Evolutionary conservation across 1,284 basidiomycete genomes (phyloP).

Genomic region (Sparassis latifolia): DNA sequence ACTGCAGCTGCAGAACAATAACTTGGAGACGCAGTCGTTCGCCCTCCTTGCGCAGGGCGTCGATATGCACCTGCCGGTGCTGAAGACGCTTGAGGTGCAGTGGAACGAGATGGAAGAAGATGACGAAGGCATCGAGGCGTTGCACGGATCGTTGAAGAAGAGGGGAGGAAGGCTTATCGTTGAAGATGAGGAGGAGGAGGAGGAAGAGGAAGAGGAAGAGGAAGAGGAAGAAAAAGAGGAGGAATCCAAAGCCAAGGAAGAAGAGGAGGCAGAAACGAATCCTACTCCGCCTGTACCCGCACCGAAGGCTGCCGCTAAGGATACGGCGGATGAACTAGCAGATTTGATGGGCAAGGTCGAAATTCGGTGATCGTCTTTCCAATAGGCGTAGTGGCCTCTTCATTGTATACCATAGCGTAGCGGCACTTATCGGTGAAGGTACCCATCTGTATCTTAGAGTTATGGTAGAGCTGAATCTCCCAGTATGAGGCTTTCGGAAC

Average conservation of each 20-base stretch:
- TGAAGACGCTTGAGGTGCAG: constrained; percentile 76
- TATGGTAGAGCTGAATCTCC: too few relatives aligned
- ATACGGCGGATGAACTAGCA: constrained; percentile 49
- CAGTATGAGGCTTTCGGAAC: too few relatives aligned
- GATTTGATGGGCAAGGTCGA: constrained; percentile 52
- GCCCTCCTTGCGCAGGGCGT: constrained; percentile 65
- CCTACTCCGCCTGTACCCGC: too few relatives aligned
- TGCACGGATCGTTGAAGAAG: constrained; percentile 60
- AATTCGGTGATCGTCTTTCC: constrained; percentile 28
- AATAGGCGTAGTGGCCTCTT: too few relatives aligned
- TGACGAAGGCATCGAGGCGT: constrained; percentile 55
- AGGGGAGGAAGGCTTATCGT: constrained; percentile 59
- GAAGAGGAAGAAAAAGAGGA: constrained; percentile 41
- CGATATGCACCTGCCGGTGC: constrained; percentile 44
- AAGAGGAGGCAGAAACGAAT: constrained; percentile 25
- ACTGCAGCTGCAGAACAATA: constrained; percentile 86
- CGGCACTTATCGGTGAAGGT: too few relatives aligned
- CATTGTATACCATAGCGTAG: too few relatives aligned
- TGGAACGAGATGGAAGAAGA: constrained; percentile 85
- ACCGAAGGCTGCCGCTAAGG: constrained; percentile 22
- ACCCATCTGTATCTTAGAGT: too few relatives aligned
- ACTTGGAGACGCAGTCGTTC: constrained; percentile 72
- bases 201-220: constrained; percentile 70
- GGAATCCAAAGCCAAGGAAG: constrained; percentile 36
- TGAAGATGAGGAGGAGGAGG: constrained; percentile 73